Percentiles rank a stretch among this genome's conserved stretches.
Evolutionary conservation across 768 basidiomycete genomes (phyloP).

Genomic region (Boletus rubropictus): DNA sequence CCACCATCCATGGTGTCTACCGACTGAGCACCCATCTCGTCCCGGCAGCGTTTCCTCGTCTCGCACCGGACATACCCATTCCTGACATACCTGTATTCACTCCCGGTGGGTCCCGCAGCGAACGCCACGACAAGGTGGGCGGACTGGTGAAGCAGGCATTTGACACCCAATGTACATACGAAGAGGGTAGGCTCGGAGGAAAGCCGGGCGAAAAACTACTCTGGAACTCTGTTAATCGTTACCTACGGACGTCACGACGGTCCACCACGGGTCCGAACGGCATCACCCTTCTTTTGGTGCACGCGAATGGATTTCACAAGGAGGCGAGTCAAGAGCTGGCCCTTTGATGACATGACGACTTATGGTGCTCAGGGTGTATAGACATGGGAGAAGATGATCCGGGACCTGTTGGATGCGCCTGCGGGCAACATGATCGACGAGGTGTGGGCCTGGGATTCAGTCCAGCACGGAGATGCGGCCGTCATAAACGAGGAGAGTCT

Average conservation of each 20-base stretch:
- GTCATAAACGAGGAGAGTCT: constrained; percentile 57
- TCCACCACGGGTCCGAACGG: not conserved
- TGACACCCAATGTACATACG: constrained; percentile 11
- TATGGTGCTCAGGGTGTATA: constrained; percentile 24
- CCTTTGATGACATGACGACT: not conserved
- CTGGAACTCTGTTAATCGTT: constrained; percentile 73
- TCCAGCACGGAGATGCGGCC: constrained; percentile 82
- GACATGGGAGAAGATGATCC: constrained; percentile 76
- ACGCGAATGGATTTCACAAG: constrained; percentile 86
- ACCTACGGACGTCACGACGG: constrained; percentile 31
- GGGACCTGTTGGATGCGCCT: constrained; percentile 42
- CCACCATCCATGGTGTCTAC: constrained; percentile 13
- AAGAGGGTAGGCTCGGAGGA: constrained; percentile 13
- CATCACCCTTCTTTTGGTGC: constrained; percentile 68
- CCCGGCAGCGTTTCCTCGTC: constrained; percentile 27
- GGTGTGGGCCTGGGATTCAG: constrained; percentile 79
- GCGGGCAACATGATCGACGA: constrained; percentile 50
- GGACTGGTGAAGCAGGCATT: constrained; percentile 17
- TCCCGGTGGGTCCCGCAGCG: not conserved
- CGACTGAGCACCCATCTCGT: constrained; percentile 27
- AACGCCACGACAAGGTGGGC: constrained; percentile 10
- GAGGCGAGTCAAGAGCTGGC: constrained; percentile 47
- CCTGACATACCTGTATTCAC: constrained; percentile 16
- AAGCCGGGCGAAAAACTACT: constrained; percentile 33
- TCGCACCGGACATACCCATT: constrained; percentile 20